A percentile compares a stretch with the other conserved stretches of the same genome.
These are phyloP conservation scores for Dendrobium nobile DNA, from an alignment of 106 monocot species.

Conservation along the genomic window DNA sequence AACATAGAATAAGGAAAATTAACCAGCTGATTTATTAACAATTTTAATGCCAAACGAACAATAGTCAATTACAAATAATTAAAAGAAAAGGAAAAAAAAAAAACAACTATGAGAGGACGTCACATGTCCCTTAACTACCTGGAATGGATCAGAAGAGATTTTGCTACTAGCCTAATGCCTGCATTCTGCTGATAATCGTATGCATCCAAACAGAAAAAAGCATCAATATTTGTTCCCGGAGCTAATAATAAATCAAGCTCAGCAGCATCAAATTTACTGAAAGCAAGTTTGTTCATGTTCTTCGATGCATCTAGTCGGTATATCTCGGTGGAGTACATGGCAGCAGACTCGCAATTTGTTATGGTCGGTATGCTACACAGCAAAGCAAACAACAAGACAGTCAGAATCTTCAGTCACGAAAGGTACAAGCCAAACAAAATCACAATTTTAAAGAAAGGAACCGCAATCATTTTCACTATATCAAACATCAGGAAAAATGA, in stretches of 20 bases:
- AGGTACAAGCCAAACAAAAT: not conserved
- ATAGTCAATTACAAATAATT: not conserved
- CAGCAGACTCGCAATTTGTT: conserved; percentile 25
- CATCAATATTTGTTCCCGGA: conserved; percentile 59
- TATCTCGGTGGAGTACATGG: conserved; percentile 52
- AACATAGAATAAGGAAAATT: not conserved
- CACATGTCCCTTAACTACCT: conserved; percentile 7
- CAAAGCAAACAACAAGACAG: not conserved
- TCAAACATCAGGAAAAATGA: not conserved
- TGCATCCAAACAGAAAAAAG: conserved; percentile 47
- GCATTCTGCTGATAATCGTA: conserved; percentile 77
- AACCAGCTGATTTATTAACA: not conserved
- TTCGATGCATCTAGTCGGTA: conserved; percentile 56
- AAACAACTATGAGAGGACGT: not conserved
- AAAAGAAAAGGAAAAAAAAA: not conserved
- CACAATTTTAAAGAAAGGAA: not conserved
- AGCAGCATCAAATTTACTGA: conserved; percentile 33
- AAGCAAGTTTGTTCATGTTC: conserved; percentile 41
- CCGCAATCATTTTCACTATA: not conserved
- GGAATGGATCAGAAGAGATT: conserved; percentile 50
- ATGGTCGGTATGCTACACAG: conserved; percentile 59
- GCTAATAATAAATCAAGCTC: conserved; percentile 52
- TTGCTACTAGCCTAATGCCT: conserved; percentile 72
- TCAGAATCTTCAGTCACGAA: not conserved
- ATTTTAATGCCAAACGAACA: not conserved